phyloP scores from a whole-genome alignment of 2,329 filamentous ascomycete species.

The Clonostachys byssicola region DNA sequence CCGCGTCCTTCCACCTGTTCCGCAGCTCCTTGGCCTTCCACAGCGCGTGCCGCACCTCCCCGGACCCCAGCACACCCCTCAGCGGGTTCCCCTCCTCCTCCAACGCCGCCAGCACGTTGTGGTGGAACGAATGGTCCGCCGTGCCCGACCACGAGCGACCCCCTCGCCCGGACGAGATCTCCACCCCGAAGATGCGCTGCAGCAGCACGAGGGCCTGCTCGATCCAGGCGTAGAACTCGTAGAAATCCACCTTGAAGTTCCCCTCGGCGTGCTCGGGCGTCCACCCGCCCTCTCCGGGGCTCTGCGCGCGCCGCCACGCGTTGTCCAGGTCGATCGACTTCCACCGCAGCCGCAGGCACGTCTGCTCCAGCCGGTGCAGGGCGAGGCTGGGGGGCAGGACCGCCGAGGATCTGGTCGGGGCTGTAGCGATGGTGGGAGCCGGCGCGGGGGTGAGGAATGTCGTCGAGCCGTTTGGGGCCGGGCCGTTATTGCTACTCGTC shows the following conservation, averaged over 20 bases:
- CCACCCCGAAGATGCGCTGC: slow-evolving; percentile 58
- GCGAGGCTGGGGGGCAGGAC: slow-evolving; percentile 19
- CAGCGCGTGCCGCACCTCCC: slow-evolving; percentile 53
- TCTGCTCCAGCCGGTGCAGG: slow-evolving; percentile 54
- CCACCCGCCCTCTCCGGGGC: slow-evolving; percentile 26
- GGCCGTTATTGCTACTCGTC: no score
- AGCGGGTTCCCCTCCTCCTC: slow-evolving; percentile 54
- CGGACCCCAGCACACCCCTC: slow-evolving; percentile 46
- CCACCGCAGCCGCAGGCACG: slow-evolving; percentile 58
- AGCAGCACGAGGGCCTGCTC: slow-evolving; percentile 67
- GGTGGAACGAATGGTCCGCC: slow-evolving; percentile 55
- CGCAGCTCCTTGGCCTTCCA: slow-evolving; percentile 64
- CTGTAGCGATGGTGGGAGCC: background rate
- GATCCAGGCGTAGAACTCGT: slow-evolving; percentile 71
- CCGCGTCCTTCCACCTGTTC: slow-evolving; percentile 70
- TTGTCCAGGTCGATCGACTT: slow-evolving; percentile 56
- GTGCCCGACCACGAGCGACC: slow-evolving; percentile 1
- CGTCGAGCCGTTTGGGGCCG: no score
- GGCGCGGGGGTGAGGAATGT: no score
- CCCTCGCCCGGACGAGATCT: slow-evolving; percentile 23
- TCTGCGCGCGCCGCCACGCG: slow-evolving; percentile 45
- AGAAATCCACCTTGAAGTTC: slow-evolving; percentile 76
- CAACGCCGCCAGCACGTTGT: slow-evolving; percentile 62
- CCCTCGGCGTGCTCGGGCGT: slow-evolving; percentile 45
- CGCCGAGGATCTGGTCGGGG: background rate